These are phyloP conservation scores for Auxenochlorella pyrenoidosa DNA, from an alignment of 139 green algal genomes.

Conservation along the genomic window DNA sequence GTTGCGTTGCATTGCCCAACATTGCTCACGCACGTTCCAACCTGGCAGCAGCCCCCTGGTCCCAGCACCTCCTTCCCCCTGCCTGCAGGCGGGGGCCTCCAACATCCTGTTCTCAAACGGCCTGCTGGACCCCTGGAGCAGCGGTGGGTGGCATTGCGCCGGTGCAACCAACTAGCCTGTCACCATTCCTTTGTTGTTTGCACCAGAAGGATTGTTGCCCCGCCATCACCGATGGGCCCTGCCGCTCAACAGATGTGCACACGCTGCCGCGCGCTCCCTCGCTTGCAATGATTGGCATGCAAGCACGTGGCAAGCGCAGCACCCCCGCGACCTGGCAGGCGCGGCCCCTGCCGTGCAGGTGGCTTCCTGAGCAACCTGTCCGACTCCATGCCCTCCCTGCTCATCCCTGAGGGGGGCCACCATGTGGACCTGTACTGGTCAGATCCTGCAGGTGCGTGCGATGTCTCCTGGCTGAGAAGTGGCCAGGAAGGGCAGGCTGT, in stretches of 20 bases:
- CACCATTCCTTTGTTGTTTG: too few species aligned
- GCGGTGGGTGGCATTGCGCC: constrained; percentile 38
- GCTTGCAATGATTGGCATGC: too few species aligned
- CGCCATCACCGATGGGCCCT: too few species aligned
- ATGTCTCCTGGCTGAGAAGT: too few species aligned
- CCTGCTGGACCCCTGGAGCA: constrained; percentile 83
- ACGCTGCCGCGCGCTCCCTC: too few species aligned
- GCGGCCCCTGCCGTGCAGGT: neutral
- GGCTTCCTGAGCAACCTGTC: neutral
- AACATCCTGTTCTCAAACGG: constrained; percentile 93
- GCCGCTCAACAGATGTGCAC: too few species aligned
- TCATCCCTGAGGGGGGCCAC: neutral
- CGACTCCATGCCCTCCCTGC: neutral
- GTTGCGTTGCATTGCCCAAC: too few species aligned
- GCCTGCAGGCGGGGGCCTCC: neutral
- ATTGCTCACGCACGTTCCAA: too few species aligned
- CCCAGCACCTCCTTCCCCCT: too few species aligned
- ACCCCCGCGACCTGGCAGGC: neutral
- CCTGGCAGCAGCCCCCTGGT: too few species aligned
- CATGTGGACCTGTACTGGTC: constrained; percentile 12
- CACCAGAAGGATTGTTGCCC: too few species aligned
- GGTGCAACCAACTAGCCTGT: neutral
- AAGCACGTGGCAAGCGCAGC: too few species aligned
- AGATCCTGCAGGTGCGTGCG: neutral
- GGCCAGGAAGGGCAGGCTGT: neutral